A percentile compares a stretch with the other conserved stretches of the same genome.
phyloP scores from a whole-genome alignment of 805 yeast genomes.

The Wickerhamomyces bisporus region DNA sequence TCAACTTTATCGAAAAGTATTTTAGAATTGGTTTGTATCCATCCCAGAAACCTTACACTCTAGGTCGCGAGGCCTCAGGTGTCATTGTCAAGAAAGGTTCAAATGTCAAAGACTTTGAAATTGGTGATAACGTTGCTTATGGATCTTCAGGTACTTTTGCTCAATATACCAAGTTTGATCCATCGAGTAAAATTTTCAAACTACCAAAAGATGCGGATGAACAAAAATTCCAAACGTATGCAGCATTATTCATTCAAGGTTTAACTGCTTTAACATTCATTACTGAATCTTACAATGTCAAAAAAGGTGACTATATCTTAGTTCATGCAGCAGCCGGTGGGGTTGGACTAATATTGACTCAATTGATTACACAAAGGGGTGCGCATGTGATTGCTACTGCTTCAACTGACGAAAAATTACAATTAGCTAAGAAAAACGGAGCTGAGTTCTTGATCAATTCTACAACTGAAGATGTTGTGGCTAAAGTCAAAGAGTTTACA shows the following conservation, averaged over 20 bases:
- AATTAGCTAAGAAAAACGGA: conserved; percentile 62
- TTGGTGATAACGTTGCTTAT: conserved; percentile 72
- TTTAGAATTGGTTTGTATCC: conserved; percentile 79
- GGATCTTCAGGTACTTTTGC: conserved; percentile 54
- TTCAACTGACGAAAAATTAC: conserved; percentile 68
- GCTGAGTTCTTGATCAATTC: conserved; percentile 68
- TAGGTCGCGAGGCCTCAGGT: conserved; percentile 77
- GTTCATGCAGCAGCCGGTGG: conserved; percentile 97
- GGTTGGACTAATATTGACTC: conserved; percentile 70
- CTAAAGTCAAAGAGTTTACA: conserved; percentile 54
- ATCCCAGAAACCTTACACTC: conserved; percentile 47
- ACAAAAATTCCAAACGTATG: conserved; percentile 47
- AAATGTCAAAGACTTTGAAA: conserved; percentile 45
- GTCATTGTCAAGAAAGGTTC: conserved; percentile 60
- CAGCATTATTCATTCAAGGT: conserved; percentile 64
- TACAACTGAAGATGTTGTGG: conserved; percentile 48
- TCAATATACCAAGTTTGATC: conserved; percentile 54
- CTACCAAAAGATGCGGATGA: conserved; percentile 45
- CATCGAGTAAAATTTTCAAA: conserved; percentile 36
- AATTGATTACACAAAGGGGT: conserved; percentile 56
- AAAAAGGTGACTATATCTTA: conserved; percentile 65
- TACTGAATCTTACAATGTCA: conserved; percentile 58
- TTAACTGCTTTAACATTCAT: conserved; percentile 74
- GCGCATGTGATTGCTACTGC: conserved; percentile 85
- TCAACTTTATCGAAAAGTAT: conserved; percentile 79